Evolutionary conservation across 345 rosid species (phyloP).

Genomic region (Gossypioides kirkii): DNA sequence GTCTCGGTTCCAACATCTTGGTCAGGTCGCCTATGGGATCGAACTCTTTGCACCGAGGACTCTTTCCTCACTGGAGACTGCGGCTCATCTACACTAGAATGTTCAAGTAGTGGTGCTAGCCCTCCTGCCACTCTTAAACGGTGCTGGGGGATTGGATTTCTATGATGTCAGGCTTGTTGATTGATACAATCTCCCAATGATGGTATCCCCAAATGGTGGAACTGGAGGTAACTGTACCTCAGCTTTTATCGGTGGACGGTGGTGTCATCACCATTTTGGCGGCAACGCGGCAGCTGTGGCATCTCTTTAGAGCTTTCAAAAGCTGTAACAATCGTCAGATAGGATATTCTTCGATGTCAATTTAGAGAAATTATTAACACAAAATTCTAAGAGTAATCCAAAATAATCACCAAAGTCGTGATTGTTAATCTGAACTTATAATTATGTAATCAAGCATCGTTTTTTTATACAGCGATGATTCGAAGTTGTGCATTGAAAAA

Average conservation of each 20-base stretch:
- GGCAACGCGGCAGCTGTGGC: background rate
- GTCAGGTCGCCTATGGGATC: conserved; percentile 69
- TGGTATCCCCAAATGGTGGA: conserved; percentile 45
- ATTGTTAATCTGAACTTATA: no score
- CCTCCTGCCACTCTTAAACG: conserved; percentile 57
- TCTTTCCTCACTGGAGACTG: conserved; percentile 56
- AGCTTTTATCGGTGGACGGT: conserved; percentile 12
- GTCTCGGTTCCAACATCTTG: conserved; percentile 41
- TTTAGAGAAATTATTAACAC: no score
- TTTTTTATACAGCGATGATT: no score
- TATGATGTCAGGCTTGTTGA: conserved; percentile 68
- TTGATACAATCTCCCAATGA: conserved; percentile 63
- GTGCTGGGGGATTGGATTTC: conserved; percentile 43
- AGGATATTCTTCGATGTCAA: no score
- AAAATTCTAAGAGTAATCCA: no score
- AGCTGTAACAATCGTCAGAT: no score
- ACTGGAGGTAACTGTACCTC: conserved; percentile 35
- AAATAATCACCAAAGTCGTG: no score
- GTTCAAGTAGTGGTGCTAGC: conserved; percentile 44
- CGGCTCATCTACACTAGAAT: conserved; percentile 37
- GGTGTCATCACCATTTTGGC: background rate
- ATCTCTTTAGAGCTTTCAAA: background rate
- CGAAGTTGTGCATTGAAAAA: no score
- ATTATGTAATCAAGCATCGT: no score
- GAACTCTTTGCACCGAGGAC: conserved; percentile 48